A percentile compares a stretch with the other conserved stretches of the same genome.
These are phyloP conservation scores for Coniosporium apollinis DNA, from an alignment of 495 filamentous ascomycete species.

Conservation along the genomic window DNA sequence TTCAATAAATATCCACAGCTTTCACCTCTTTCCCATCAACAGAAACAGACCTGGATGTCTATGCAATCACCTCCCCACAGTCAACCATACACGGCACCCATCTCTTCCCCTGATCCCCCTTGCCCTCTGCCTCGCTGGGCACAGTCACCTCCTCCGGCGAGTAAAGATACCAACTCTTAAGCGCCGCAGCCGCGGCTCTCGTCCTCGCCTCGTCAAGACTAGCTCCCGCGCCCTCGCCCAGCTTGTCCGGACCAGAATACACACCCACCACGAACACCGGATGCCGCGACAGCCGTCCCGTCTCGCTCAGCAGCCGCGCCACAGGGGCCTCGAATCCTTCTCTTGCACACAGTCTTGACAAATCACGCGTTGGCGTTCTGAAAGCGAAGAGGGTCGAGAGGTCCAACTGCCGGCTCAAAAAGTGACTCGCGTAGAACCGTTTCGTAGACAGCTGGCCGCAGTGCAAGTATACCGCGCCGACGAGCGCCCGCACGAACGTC, in stretches of 20 bases:
- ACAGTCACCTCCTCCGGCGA: conserved; percentile 40
- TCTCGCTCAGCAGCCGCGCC: conserved; percentile 73
- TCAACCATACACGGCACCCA: conserved; percentile 84
- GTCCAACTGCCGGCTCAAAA: conserved; percentile 65
- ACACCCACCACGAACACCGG: conserved; percentile 94
- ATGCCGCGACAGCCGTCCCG: conserved; percentile 60
- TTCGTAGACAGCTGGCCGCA: conserved; percentile 50
- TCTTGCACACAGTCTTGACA: conserved; percentile 60
- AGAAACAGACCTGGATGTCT: too few relatives aligned
- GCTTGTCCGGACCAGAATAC: conserved; percentile 69
- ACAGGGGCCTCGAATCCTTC: conserved; percentile 82
- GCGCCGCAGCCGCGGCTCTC: conserved; percentile 61
- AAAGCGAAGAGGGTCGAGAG: conserved; percentile 66
- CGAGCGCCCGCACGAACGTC: conserved; percentile 59
- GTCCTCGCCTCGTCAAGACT: conserved; percentile 60
- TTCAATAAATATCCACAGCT: too few relatives aligned
- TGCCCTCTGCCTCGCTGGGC: conserved; percentile 65
- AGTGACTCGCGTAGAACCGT: conserved; percentile 64
- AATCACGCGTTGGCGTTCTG: conserved; percentile 61
- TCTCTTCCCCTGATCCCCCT: conserved; percentile 27
- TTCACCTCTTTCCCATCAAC: too few relatives aligned
- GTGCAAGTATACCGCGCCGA: conserved; percentile 76
- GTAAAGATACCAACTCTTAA: conserved; percentile 95
- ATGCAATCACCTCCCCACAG: conserved; percentile 75
- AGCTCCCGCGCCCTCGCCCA: conserved; percentile 68